Evolutionary conservation across 164 flowering plant genomes (phyloP).

Genomic region (Stephania yunnanensis): DNA sequence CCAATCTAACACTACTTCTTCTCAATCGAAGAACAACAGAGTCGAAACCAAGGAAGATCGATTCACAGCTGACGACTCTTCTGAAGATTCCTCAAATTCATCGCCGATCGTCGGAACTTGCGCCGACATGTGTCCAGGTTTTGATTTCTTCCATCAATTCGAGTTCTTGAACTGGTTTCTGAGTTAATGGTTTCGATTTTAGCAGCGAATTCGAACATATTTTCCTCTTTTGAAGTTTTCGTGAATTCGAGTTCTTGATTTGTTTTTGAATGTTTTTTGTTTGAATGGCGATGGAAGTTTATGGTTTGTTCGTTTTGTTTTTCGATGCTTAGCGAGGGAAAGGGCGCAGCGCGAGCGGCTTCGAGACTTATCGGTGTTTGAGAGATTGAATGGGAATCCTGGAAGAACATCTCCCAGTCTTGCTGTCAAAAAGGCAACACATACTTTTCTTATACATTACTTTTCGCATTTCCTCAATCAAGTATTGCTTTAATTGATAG

Average conservation of each 20-base stretch:
- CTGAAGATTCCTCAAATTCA: slow-evolving; percentile 3
- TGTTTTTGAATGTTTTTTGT: too few species aligned
- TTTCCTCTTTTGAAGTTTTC: too few species aligned
- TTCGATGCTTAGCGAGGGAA: too few species aligned
- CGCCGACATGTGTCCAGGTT: slow-evolving; percentile 52
- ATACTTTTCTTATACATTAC: background rate
- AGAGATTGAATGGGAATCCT: slow-evolving; percentile 74
- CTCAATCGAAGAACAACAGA: background rate
- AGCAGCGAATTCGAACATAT: too few species aligned
- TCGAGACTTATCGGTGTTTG: slow-evolving; percentile 72
- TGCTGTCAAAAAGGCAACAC: slow-evolving; percentile 77
- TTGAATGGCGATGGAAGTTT: too few species aligned
- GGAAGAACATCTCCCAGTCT: slow-evolving; percentile 51
- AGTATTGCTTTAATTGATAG: background rate
- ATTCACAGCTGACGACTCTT: background rate
- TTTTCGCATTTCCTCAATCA: background rate
- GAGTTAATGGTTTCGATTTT: background rate
- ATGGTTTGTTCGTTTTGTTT: too few species aligned
- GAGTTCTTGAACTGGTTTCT: too few species aligned
- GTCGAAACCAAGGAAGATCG: background rate
- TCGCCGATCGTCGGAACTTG: slow-evolving; percentile 34
- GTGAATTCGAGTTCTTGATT: too few species aligned
- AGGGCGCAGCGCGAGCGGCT: slow-evolving; percentile 73
- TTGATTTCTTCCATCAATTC: background rate
- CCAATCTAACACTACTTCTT: slow-evolving; percentile 7